Conservation (phyloP, 2,329 filamentous ascomycete genomes). For the Penicillium sp. region DNA sequence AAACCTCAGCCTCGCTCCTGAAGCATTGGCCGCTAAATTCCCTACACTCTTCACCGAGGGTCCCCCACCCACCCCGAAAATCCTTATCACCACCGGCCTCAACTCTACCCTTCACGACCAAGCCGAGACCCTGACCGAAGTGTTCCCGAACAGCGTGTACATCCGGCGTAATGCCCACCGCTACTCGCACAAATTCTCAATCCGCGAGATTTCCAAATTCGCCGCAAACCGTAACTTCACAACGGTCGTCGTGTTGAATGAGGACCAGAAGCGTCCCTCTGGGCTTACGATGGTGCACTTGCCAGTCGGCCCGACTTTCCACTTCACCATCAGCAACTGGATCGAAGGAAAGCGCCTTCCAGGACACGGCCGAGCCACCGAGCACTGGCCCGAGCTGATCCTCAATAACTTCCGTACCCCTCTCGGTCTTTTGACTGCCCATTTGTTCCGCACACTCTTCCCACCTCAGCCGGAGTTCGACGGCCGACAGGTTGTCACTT, state of each 20-base stretch:
- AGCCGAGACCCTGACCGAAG: conserved; percentile 71
- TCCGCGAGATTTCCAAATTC: conserved; percentile 86
- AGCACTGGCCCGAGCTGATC: conserved; percentile 85
- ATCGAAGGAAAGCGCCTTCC: conserved; percentile 83
- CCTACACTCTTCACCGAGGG: conserved; percentile 57
- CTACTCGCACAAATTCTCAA: conserved; percentile 85
- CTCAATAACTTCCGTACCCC: conserved; percentile 95
- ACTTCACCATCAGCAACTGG: conserved; percentile 90
- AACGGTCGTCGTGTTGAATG: conserved; percentile 77
- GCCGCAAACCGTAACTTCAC: conserved; percentile 81
- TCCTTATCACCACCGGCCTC: conserved; percentile 87
- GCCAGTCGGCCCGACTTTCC: conserved; percentile 83
- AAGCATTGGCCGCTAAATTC: conserved; percentile 61
- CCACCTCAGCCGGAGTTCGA: conserved; percentile 79
- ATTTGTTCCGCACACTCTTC: conserved; percentile 77
- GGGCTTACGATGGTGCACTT: conserved; percentile 83
- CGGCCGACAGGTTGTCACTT: conserved; percentile 83
- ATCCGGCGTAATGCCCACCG: conserved; percentile 81
- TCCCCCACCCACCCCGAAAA: conserved; percentile 67
- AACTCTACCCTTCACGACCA: conserved; percentile 85
- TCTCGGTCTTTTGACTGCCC: conserved; percentile 81
- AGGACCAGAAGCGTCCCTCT: conserved; percentile 81
- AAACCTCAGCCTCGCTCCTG: conserved; percentile 60
- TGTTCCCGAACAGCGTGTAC: conserved; percentile 81
- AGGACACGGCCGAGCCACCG: conserved; percentile 85